A percentile compares a stretch with the other conserved stretches of the same genome.
Conservation (phyloP, 2,329 filamentous ascomycete species). For the Davidsoniella virescens region DNA sequence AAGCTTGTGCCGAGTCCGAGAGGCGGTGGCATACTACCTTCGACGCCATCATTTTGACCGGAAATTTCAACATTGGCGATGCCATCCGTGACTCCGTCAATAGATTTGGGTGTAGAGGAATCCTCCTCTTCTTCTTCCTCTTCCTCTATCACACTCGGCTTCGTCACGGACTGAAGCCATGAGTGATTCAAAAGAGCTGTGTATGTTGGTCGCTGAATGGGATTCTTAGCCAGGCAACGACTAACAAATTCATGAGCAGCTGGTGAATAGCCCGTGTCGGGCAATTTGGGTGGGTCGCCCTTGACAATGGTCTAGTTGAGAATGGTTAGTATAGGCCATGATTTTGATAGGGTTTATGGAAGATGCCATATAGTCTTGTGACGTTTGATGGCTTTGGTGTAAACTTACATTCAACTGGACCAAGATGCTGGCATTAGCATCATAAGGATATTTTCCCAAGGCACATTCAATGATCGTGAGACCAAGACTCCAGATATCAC, state of each 20-base stretch:
- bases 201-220: slow-evolving; percentile 86
- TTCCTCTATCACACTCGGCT: slow-evolving; percentile 59
- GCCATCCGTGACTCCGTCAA: slow-evolving; percentile 14
- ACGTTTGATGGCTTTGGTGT: no score
- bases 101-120: slow-evolving; percentile 16
- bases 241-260: slow-evolving; percentile 73
- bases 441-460: slow-evolving; percentile 86
- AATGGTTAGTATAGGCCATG: slow-evolving; percentile 10
- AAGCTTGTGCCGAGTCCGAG: neutral
- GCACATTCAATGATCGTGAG: slow-evolving; percentile 93
- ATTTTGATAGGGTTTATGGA: no score
- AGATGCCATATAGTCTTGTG: no score
- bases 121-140: slow-evolving; percentile 50
- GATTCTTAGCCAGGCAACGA: slow-evolving; percentile 82
- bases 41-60: neutral
- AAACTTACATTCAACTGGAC: slow-evolving; percentile 80
- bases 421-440: slow-evolving; percentile 97
- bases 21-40: neutral
- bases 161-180: slow-evolving; percentile 64
- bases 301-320: slow-evolving; percentile 75
- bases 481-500: slow-evolving; percentile 93
- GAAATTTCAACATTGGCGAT: neutral
- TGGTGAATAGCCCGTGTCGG: slow-evolving; percentile 60
- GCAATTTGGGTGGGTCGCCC: slow-evolving; percentile 83
- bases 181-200: slow-evolving; percentile 75